Percentiles rank a stretch among this genome's conserved stretches.
Conservation (phyloP, 768 basidiomycete genomes). For the Tricholoma saponaceum region DNA sequence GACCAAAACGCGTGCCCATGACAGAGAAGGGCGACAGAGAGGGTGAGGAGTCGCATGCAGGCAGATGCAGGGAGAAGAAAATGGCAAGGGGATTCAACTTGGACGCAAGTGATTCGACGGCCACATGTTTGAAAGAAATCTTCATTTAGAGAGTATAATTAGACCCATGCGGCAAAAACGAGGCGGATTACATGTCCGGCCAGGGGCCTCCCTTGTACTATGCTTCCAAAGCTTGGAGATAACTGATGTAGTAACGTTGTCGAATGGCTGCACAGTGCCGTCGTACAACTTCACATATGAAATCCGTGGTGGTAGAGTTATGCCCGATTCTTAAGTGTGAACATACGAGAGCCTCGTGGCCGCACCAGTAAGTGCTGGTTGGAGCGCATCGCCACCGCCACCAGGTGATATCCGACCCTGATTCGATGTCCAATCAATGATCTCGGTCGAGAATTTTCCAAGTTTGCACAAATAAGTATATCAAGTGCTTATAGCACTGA, state of each 20-base stretch:
- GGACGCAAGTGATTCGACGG: neutral
- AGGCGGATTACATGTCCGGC: neutral
- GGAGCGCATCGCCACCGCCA: neutral
- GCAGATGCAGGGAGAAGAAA: slow-evolving; percentile 1
- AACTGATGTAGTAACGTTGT: neutral
- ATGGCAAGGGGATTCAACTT: neutral
- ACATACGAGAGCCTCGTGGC: too few relatives aligned
- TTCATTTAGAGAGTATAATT: slow-evolving; percentile 6
- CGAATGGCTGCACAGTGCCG: neutral
- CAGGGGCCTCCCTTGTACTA: neutral
- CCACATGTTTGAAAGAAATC: neutral
- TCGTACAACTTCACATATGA: neutral
- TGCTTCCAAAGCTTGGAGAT: neutral
- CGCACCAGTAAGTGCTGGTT: too few relatives aligned
- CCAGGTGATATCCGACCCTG: too few relatives aligned
- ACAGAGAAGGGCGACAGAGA: slow-evolving; percentile 19
- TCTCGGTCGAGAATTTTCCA: too few relatives aligned
- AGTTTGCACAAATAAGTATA: too few relatives aligned
- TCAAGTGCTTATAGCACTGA: too few relatives aligned
- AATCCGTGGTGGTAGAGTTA: too few relatives aligned
- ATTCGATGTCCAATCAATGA: too few relatives aligned
- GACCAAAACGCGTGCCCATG: slow-evolving; percentile 11
- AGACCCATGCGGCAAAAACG: slow-evolving; percentile 12
- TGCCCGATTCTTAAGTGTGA: too few relatives aligned
- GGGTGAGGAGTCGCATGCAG: slow-evolving; percentile 12